phyloP scores from a whole-genome alignment of 2,329 filamentous ascomycete genomes.

The Lachnellula occidentalis region DNA sequence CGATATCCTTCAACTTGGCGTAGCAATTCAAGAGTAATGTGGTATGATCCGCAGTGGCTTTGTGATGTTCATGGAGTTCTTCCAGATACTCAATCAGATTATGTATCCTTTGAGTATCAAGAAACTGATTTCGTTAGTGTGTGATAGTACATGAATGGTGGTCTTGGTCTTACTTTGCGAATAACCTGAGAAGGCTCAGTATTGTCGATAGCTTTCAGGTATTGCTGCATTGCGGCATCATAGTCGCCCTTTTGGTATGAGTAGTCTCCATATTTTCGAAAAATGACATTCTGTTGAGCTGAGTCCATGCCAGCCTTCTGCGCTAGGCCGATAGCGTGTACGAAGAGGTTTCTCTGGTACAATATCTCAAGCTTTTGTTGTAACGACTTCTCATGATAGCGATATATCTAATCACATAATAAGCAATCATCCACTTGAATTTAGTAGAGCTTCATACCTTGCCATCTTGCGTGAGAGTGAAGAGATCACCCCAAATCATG shows the following conservation, averaged over 20 bases:
- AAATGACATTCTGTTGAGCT: constrained; percentile 84
- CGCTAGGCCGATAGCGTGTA: constrained; percentile 85
- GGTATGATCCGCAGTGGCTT: constrained; percentile 90
- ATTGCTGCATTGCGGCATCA: constrained; percentile 98
- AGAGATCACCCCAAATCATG: constrained; percentile 85
- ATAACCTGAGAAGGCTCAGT: constrained; percentile 97
- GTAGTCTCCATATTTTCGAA: constrained; percentile 88
- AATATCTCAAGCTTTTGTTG: constrained; percentile 89
- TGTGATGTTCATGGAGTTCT: constrained; percentile 89
- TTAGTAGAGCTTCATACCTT: constrained; percentile 56
- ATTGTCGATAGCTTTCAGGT: constrained; percentile 90
- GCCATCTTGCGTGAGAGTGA: constrained; percentile 83
- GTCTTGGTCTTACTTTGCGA: constrained; percentile 57
- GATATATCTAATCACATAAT: constrained; percentile 60
- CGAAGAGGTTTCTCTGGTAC: constrained; percentile 89
- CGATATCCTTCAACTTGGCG: constrained; percentile 93
- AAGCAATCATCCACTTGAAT: constrained; percentile 15
- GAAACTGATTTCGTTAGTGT: constrained; percentile 54
- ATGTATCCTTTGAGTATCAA: constrained; percentile 95
- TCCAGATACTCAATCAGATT: constrained; percentile 97
- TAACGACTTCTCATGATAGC: constrained; percentile 85
- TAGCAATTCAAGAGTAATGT: constrained; percentile 95
- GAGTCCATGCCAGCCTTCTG: constrained; percentile 79
- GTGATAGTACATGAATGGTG: not conserved
- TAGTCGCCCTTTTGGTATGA: constrained; percentile 94